A percentile compares a stretch with the other conserved stretches of the same genome.
phyloP scores from a whole-genome alignment of 164 flowering plant species.

The Kalanchoe fedtschenkoi region DNA sequence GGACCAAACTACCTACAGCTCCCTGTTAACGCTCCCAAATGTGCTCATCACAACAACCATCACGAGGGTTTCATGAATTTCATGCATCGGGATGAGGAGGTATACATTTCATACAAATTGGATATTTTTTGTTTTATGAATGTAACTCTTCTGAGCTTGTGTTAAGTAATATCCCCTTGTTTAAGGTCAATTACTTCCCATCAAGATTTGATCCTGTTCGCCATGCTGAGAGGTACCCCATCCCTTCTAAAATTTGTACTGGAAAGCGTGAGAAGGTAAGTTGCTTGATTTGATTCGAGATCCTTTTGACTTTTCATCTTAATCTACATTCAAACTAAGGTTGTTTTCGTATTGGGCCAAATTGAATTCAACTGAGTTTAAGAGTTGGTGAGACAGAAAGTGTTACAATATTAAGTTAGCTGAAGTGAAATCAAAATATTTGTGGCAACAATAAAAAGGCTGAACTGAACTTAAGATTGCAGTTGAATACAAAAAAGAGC shows the following conservation, averaged over 20 bases:
- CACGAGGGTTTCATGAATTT: constrained; percentile 97
- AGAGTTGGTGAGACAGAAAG: too few relatives aligned
- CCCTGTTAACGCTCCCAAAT: constrained; percentile 91
- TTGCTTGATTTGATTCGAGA: constrained; percentile 3
- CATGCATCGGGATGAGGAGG: constrained; percentile 99
- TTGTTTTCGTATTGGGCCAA: too few relatives aligned
- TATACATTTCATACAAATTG: constrained; percentile 13
- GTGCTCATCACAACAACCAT: constrained; percentile 90
- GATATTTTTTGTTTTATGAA: too few relatives aligned
- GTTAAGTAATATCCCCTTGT: too few relatives aligned
- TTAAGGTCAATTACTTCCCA: constrained; percentile 98
- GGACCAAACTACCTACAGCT: constrained; percentile 94
- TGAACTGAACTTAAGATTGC: too few relatives aligned
- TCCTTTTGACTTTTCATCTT: not conserved
- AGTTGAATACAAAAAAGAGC: too few relatives aligned
- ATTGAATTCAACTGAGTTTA: too few relatives aligned
- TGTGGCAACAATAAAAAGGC: too few relatives aligned
- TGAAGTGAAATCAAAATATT: too few relatives aligned
- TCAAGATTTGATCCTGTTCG: constrained; percentile 82
- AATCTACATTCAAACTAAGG: too few relatives aligned
- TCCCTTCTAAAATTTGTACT: constrained; percentile 34
- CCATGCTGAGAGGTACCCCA: constrained; percentile 74
- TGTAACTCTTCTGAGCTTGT: too few relatives aligned
- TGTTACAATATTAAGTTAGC: too few relatives aligned
- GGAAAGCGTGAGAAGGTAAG: constrained; percentile 83